Evolutionary conservation across 768 basidiomycete genomes (phyloP), one percentile per base, ranked within the genome.

Genomic region (Mycena belliarum): DNA sequence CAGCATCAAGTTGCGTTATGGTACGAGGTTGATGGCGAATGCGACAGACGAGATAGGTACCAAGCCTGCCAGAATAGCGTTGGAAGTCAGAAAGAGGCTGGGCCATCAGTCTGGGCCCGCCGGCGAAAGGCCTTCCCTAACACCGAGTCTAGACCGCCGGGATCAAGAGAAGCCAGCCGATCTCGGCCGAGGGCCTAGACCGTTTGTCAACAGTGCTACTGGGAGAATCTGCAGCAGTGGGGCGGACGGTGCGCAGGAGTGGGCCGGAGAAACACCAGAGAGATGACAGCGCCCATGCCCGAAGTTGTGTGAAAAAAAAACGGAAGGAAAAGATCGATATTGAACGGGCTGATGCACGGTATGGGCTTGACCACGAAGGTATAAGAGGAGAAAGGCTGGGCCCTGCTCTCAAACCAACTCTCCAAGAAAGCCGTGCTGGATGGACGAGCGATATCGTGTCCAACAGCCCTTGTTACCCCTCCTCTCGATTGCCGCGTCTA

Each of bases 381-480:
- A 63, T 59, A 63, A 63, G 55, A 38, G 37, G 53, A 45, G 43
- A 57, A 48, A 57, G 61, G 61, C 61, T 63, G 57, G 61, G 46
- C 61, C 57, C 28, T 32, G 29, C 29, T 6, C 29, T 35, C 45
- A 40, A 33, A 32, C 52, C 40, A 38, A 23, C 21, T 25, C 49
- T 40, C 41, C 7, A 25, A 28, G 37, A 33, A 25, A 40, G 52
- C 1, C 21, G 15, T 38, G 35, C 53, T 20, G 54, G 44, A 63
- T 63, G 62, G 62, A 63, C 58, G 57, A 59, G 24, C 50, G 58
- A 56, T 63, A 59, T 20, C 61, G 61, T 10, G 32, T 28, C 5
- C 62, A 63, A 48, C 62, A 63, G 47, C 62, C 62, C 5, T 48
- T 63, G 32, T 26, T 63, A 29, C 62, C 62, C 47, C 55, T 63